Conservation (phyloP, 2,329 filamentous ascomycete species). For the Nemania bipapillata region DNA sequence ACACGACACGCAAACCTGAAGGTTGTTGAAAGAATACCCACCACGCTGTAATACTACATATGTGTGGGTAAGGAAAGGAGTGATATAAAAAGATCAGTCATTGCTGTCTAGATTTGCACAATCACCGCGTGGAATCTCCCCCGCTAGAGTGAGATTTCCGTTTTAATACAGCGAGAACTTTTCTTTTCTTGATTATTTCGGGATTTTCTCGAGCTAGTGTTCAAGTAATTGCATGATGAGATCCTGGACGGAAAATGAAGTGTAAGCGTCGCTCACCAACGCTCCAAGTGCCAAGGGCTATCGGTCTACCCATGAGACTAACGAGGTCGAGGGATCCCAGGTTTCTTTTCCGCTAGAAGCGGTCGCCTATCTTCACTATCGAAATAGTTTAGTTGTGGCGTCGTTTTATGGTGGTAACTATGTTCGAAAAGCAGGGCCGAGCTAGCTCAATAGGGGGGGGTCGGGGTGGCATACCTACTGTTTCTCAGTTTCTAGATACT, state of each 20-base stretch:
- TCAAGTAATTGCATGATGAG: neutral
- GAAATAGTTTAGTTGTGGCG: too few relatives aligned
- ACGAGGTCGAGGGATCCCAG: neutral
- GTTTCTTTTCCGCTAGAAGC: too few relatives aligned
- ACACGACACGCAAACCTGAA: neutral
- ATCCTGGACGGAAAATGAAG: neutral
- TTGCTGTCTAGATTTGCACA: neutral
- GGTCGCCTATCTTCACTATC: too few relatives aligned
- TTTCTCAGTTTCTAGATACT: too few relatives aligned
- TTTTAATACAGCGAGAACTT: neutral
- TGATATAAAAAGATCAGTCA: neutral
- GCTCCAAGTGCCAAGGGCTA: neutral
- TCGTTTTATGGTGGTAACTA: too few relatives aligned
- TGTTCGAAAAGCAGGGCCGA: too few relatives aligned
- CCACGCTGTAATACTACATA: neutral
- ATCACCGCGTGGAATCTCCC: neutral
- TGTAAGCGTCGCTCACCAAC: neutral
- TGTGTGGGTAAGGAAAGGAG: neutral
- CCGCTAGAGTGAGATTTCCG: neutral
- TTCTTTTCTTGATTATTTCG: neutral
- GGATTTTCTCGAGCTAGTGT: neutral
- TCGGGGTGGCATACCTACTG: too few relatives aligned
- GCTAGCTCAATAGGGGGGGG: too few relatives aligned
- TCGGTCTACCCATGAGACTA: neutral
- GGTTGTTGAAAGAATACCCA: neutral